Percentiles rank a stretch among this genome's conserved stretches.
These are phyloP conservation scores for Xylariales sp. DNA, from an alignment of 2,329 filamentous ascomycete species.

Conservation along the genomic window DNA sequence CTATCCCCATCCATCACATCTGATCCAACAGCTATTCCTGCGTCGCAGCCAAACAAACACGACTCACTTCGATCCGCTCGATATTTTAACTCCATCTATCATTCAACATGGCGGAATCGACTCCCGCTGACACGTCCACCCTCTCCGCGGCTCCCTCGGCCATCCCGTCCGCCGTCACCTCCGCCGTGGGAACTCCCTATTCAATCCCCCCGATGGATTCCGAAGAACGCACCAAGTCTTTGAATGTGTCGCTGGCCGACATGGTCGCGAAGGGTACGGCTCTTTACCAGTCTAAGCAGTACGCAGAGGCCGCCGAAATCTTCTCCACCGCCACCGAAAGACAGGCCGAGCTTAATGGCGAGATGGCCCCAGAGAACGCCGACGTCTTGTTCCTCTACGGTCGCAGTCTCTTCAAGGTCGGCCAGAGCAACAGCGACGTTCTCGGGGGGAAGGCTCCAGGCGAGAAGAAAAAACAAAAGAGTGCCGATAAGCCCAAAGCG, in stretches of 20 bases:
- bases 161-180: slow-evolving; percentile 46
- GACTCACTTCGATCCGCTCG: too few species aligned
- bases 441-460: slow-evolving; percentile 81
- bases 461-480: slow-evolving; percentile 61
- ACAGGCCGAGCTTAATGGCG: slow-evolving; percentile 91
- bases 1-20: neutral
- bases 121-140: slow-evolving; percentile 46
- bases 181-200: slow-evolving; percentile 46
- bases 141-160: slow-evolving; percentile 47
- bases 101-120: slow-evolving; percentile 49
- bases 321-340: slow-evolving; percentile 91
- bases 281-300: slow-evolving; percentile 90
- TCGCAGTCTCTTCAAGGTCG: slow-evolving; percentile 91
- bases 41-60: slow-evolving; percentile 5
- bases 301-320: slow-evolving; percentile 83
- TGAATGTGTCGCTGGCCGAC: slow-evolving; percentile 77
- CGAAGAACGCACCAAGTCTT: slow-evolving; percentile 61
- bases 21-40: neutral
- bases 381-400: slow-evolving; percentile 96
- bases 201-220: slow-evolving; percentile 51
- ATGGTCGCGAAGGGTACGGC: slow-evolving; percentile 83
- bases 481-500: slow-evolving; percentile 54
- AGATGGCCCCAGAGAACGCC: slow-evolving; percentile 89
- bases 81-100: neutral
- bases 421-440: slow-evolving; percentile 93